Base-by-base conservation (phyloP, 73 alveolate species). In the Paramecium sexaurelia region DNA sequence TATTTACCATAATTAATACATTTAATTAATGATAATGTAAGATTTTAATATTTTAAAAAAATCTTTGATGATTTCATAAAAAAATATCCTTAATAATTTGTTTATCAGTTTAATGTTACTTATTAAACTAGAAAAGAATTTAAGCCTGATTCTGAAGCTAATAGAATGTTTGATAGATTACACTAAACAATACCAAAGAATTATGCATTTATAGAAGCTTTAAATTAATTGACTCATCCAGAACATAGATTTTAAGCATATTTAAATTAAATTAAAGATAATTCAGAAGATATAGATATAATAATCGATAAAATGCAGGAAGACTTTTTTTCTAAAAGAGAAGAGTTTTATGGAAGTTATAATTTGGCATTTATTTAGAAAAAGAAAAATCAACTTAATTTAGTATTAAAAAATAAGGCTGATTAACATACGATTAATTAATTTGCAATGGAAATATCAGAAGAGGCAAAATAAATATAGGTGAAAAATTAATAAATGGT, bases 211-310 rank as follows among this genome's bases (percentile, higher is more conserved):
- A 95, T 96, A 11, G 98, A 97, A 55, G 98, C 99, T 0, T 93
- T 98, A 22, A 99, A 98, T 57, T 92, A 97, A 45, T 91, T 98
- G 41, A 95, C 98, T 9, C 95, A 98, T 92, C 99, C 99, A 22
- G 99, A 98, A 90, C 99, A 97, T 84, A 89, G 99, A 88, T 93
- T 95, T 91, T 93, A 94, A 75, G 96, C 95, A 92, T 97, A 98
- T 98, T 8, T 92, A 27, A 96, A 95, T 47, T 93, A 94, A 3
- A 39, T 98, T 35, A 94, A 92, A 85, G 98, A 98, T 73, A 92
- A 87, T 41, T 85, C 95, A 56, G 92, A 91, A 86, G 87, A 94
- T 20, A 92, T 92, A 45, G 92, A 94, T 8, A 24, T 43, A 7
- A 27, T 41, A 9, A 22, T 73, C 1, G 55, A 73, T 32, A 36